Evolutionary conservation across 2,329 filamentous ascomycete species (phyloP).

Genomic region (Pseudopithomyces chartarum): DNA sequence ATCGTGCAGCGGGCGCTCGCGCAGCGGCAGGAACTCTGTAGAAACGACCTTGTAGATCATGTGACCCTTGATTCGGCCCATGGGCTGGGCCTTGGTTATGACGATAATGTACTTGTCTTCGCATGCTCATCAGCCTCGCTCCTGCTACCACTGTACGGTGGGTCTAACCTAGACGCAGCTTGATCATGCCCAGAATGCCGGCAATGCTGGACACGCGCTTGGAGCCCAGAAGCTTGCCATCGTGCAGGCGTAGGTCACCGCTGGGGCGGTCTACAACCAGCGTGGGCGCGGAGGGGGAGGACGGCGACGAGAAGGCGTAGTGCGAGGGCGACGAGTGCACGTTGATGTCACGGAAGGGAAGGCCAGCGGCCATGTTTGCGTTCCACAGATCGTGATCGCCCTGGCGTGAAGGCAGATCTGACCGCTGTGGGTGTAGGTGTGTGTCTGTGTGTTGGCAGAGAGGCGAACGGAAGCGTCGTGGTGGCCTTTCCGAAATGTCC

Average conservation of each 20-base stretch:
- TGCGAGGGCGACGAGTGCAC: slow-evolving; percentile 88
- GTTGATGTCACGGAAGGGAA: slow-evolving; percentile 95
- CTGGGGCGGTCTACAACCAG: slow-evolving; percentile 90
- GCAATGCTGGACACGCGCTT: slow-evolving; percentile 93
- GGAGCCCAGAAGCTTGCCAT: slow-evolving; percentile 74
- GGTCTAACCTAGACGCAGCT: slow-evolving; percentile 79
- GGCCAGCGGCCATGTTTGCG: slow-evolving; percentile 54
- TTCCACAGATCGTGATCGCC: no score
- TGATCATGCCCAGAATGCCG: slow-evolving; percentile 92
- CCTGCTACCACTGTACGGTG: slow-evolving; percentile 1
- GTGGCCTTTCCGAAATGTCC: not conserved
- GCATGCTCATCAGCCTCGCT: slow-evolving; percentile 22
- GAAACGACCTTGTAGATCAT: slow-evolving; percentile 92
- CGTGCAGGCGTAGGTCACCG: slow-evolving; percentile 83
- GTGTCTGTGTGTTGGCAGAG: not conserved
- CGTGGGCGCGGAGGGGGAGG: slow-evolving; percentile 84
- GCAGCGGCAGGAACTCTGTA: slow-evolving; percentile 91
- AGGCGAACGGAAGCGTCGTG: not conserved
- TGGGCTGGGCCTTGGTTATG: slow-evolving; percentile 90
- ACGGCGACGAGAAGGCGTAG: slow-evolving; percentile 96
- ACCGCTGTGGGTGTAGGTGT: not conserved
- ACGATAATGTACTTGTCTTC: slow-evolving; percentile 93
- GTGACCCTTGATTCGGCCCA: slow-evolving; percentile 91
- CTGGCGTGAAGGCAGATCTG: no score
- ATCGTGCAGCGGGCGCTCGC: slow-evolving; percentile 89